Evolutionary conservation across 352 stramenopile genomes (phyloP).

Genomic region (Globisporangium cylindrosporum): DNA sequence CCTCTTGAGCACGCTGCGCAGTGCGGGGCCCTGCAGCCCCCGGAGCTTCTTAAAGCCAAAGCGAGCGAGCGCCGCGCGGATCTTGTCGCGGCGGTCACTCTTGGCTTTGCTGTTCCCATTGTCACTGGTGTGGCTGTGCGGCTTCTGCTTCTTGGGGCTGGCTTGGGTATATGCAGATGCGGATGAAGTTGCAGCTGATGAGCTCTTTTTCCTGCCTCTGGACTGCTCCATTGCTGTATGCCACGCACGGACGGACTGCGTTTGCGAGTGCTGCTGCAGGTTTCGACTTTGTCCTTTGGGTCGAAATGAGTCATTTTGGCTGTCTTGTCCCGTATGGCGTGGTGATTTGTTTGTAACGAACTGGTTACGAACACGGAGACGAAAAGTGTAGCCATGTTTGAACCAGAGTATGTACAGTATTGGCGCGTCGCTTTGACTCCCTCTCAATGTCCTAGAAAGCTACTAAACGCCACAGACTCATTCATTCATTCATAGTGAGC

Average conservation of each 20-base stretch:
- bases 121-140: too few relatives aligned
- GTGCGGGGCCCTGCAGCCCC: conserved; percentile 36
- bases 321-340: not conserved
- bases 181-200: not conserved
- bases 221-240: not conserved
- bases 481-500: not conserved
- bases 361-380: not conserved
- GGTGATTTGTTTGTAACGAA: not conserved
- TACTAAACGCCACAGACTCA: not conserved
- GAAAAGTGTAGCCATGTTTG: not conserved
- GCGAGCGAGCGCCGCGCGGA: conserved; percentile 38
- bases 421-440: not conserved
- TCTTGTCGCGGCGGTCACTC: conserved; percentile 39
- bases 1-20: conserved; percentile 39
- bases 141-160: not conserved
- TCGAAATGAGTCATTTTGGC: conserved; percentile 2
- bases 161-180: not conserved
- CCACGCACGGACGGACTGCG: not conserved
- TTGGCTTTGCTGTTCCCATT: conserved; percentile 14
- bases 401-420: not conserved
- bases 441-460: too few relatives aligned
- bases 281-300: too few relatives aligned
- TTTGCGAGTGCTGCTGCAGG: not conserved
- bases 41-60: conserved; percentile 48
- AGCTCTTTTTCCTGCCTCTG: not conserved